Base-by-base conservation (phyloP, 768 basidiomycete genomes). In the Lentinus tigrinus region DNA sequence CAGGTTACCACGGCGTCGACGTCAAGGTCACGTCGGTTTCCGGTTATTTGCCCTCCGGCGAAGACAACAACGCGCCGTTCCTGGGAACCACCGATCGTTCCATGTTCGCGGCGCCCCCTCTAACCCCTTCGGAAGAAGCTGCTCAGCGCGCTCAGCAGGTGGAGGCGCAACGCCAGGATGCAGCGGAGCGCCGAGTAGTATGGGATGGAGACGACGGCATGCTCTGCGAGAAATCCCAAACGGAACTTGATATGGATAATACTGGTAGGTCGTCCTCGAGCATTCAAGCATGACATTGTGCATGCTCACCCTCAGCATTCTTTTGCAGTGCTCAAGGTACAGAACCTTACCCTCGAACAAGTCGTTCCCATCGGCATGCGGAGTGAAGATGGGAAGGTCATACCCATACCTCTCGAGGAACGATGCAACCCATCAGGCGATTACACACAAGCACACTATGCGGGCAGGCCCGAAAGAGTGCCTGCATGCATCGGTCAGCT, bases 1-100 rank as follows among this genome's bases (percentile, higher is more conserved):
- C 91, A 2, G 87, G 88, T 11, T 83, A 87, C 74, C 91, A 93
- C 65, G 81, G 90, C 4, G 84, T 94, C 55, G 83, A 85, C 65
- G 71, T 93, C 55, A 85, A 78, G 51, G 80, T 93, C 24, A 78
- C 85, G 16, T 93, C 91, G 0, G 83, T 94, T 43, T 84, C 88
- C 1, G 81, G 81, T 4, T 88, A 85, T 63, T 77, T 94, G 23
- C 92, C 92, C 2, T 83, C 83, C 3, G 77, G 78, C 2, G 83
- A 85, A 53, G 76, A 87, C 60, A 81, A 89, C 48, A 74, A 82
- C 57, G 81, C 81, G 4, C 69, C 77, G 1, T 86, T 85, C 64
- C 68, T 76, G 3, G 87, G 87, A 26, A 82, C 76, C 63, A 67
- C 61, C 38, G 42, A 63, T 56, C 42, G 67, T 52, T 8, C 54